Conservation (phyloP, 176 grass and related monocot species). For the Elaeis guineensis region DNA sequence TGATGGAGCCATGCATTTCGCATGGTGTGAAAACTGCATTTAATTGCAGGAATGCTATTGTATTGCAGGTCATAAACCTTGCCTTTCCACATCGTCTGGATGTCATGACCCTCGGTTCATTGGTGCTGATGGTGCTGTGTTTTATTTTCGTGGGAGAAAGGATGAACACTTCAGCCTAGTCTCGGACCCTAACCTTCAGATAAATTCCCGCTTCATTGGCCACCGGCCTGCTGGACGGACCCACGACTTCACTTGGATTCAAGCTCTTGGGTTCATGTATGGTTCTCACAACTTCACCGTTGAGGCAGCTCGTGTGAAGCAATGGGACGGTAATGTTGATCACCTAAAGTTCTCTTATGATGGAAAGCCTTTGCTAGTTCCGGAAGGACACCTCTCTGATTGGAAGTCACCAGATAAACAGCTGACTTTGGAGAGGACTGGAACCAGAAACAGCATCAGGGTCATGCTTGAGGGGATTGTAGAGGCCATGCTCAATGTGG, state of each 20-base stretch:
- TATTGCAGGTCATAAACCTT: no score
- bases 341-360: conserved; percentile 24
- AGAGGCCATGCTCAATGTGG: conserved; percentile 1
- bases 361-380: conserved; percentile 14
- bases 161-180: conserved; percentile 29
- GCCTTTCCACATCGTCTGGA: no score
- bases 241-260: conserved; percentile 36
- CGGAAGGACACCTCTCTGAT: conserved; percentile 20
- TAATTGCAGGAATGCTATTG: no score
- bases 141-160: conserved; percentile 39
- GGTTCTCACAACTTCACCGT: conserved; percentile 19
- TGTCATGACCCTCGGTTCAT: conserved; percentile 36
- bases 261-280: conserved; percentile 30
- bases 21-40: no score
- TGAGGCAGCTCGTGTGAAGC: neutral
- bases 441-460: conserved; percentile 20
- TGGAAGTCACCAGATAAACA: conserved; percentile 24
- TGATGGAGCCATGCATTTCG: no score
- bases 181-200: conserved; percentile 23
- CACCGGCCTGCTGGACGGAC: conserved; percentile 14
- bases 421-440: conserved; percentile 28
- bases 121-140: conserved; percentile 27
- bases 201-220: conserved; percentile 39
- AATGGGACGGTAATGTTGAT: conserved; percentile 19
- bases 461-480: conserved; percentile 12